These are phyloP conservation scores for Xanthoconium purpureum DNA, from an alignment of 768 basidiomycete genomes.

Conservation along the genomic window DNA sequence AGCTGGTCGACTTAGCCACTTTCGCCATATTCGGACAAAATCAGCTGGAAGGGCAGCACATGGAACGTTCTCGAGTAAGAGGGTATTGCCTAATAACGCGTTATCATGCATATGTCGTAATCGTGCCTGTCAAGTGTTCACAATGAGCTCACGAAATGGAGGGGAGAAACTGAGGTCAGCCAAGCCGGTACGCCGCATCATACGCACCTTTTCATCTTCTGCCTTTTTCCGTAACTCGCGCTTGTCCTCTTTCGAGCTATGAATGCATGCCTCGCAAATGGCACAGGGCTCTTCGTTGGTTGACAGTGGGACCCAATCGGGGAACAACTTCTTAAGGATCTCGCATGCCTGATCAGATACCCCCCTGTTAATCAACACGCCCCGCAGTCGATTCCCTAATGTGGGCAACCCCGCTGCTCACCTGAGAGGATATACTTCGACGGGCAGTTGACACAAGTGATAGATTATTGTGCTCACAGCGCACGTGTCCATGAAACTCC, in stretches of 20 bases:
- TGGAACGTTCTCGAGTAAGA: conserved; percentile 45
- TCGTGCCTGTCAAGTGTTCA: conserved; percentile 44
- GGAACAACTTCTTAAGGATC: conserved; percentile 57
- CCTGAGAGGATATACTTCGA: conserved; percentile 60
- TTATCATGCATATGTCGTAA: conserved; percentile 63
- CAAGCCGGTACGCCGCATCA: conserved; percentile 1
- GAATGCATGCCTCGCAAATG: conserved; percentile 56
- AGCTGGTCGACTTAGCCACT: conserved; percentile 62
- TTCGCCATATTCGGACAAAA: conserved; percentile 67
- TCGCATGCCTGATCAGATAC: conserved; percentile 47
- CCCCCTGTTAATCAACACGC: conserved; percentile 15
- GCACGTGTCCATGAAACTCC: conserved; percentile 56
- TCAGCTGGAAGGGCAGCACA: conserved; percentile 58
- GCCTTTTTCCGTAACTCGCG: conserved; percentile 60
- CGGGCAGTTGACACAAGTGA: conserved; percentile 55
- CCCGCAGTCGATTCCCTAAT: conserved; percentile 12
- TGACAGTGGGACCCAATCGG: conserved; percentile 58
- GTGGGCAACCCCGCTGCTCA: conserved; percentile 25
- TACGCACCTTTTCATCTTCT: conserved; percentile 73
- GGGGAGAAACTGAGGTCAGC: neutral
- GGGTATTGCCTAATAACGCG: conserved; percentile 43
- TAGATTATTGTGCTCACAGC: conserved; percentile 68
- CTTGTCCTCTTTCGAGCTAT: conserved; percentile 59
- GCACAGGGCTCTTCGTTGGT: conserved; percentile 53
- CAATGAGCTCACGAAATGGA: conserved; percentile 21